Evolutionary conservation across 169 alveolate species (phyloP).

Genomic region (Perkinsus olseni): DNA sequence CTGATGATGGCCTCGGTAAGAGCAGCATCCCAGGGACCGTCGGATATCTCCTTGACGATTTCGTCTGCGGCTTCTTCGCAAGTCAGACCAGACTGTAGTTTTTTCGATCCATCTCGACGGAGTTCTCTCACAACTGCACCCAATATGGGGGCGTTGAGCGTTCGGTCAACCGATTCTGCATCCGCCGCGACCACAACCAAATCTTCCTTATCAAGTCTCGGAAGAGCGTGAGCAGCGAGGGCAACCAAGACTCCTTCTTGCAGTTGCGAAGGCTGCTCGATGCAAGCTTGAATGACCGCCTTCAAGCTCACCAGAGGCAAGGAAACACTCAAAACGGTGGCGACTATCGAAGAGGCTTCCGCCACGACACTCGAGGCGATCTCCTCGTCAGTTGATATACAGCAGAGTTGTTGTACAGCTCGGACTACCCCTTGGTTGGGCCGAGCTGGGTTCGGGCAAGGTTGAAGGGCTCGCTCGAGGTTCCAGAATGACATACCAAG

Average conservation of each 20-base stretch:
- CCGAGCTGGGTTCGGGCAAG: background rate
- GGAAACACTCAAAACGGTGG: background rate
- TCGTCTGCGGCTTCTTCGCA: background rate
- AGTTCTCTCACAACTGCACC: background rate
- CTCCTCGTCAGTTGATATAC: background rate
- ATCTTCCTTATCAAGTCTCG: background rate
- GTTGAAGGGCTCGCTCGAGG: background rate
- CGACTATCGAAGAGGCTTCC: background rate
- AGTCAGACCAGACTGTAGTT: background rate
- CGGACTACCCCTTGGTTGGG: background rate
- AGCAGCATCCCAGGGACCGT: background rate
- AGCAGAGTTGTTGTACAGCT: background rate
- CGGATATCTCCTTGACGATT: background rate
- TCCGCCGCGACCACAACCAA: background rate
- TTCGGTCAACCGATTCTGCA: background rate
- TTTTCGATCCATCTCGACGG: background rate
- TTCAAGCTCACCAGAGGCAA: background rate
- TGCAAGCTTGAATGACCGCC: background rate
- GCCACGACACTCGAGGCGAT: background rate
- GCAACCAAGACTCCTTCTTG: background rate
- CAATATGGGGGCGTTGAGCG: background rate
- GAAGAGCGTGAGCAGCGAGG: background rate
- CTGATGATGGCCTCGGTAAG: background rate
- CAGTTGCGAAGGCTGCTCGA: background rate
- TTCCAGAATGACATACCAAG: background rate